A percentile compares a stretch with the other conserved stretches of the same genome.
Conservation (phyloP, 106 monocot genomes). For the Alisma plantagoaquatica region DNA sequence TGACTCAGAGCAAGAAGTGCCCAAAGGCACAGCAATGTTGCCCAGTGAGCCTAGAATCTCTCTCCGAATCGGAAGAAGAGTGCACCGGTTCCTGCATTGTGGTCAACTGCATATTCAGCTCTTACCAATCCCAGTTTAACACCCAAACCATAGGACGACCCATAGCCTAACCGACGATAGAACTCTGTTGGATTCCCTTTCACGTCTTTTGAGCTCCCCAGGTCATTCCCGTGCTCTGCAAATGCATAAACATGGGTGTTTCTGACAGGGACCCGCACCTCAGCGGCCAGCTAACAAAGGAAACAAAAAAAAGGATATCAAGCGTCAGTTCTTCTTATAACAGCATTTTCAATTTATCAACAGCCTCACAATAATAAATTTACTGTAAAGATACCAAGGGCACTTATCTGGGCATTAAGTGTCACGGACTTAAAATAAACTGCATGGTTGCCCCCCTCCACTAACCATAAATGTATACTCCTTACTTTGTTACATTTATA, state of each 20-base stretch:
- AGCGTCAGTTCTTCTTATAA: too few species aligned
- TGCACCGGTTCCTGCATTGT: slow-evolving; percentile 89
- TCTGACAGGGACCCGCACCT: slow-evolving; percentile 66
- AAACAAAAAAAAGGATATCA: slow-evolving; percentile 4
- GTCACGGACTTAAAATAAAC: too few species aligned
- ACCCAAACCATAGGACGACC: slow-evolving; percentile 85
- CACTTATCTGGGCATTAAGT: too few species aligned
- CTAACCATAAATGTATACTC: too few species aligned
- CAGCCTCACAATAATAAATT: too few species aligned
- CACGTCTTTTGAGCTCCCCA: slow-evolving; percentile 88
- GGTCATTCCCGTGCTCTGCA: slow-evolving; percentile 89
- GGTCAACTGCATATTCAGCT: slow-evolving; percentile 84
- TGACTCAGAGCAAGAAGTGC: too few species aligned
- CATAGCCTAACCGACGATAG: slow-evolving; percentile 69
- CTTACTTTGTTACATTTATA: too few species aligned
- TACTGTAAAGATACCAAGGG: too few species aligned
- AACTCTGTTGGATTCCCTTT: slow-evolving; percentile 97
- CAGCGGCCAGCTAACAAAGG: slow-evolving; percentile 54
- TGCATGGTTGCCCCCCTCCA: too few species aligned
- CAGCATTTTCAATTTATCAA: too few species aligned
- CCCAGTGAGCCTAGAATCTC: slow-evolving; percentile 84
- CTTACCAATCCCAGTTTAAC: slow-evolving; percentile 86
- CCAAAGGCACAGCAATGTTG: too few species aligned
- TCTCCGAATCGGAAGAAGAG: slow-evolving; percentile 87
- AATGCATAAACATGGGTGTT: slow-evolving; percentile 70